Conservation (phyloP, 257 asterid genomes). For the Solanum pimpinellifolium region DNA sequence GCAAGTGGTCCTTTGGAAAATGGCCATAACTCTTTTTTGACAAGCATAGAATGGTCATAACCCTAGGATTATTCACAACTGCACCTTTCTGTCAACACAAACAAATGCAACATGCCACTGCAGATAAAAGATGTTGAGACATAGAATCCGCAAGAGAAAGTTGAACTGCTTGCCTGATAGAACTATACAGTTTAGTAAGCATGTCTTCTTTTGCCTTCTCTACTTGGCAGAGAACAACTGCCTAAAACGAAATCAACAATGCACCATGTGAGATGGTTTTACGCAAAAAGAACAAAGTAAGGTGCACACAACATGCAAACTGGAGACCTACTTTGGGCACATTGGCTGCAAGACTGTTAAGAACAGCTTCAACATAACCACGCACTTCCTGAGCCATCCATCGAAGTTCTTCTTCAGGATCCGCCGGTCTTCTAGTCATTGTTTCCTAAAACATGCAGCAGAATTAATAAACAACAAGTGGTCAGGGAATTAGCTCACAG, state of each 20-base stretch:
- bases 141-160: neutral
- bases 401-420: conserved; percentile 94
- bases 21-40: neutral
- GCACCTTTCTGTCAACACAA: neutral
- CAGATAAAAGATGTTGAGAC: neutral
- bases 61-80: neutral
- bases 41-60: neutral
- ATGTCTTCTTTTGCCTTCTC: conserved; percentile 96
- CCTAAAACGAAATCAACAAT: conserved; percentile 36
- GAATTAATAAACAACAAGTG: neutral
- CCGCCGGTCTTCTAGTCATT: conserved; percentile 77
- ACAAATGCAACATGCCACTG: neutral
- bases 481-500: neutral
- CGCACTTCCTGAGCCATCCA: conserved; percentile 99
- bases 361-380: conserved; percentile 94
- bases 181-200: conserved; percentile 87
- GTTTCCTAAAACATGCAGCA: conserved; percentile 43
- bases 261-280: conserved; percentile 5
- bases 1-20: neutral
- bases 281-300: neutral
- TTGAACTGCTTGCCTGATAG: conserved; percentile 51
- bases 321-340: conserved; percentile 66
- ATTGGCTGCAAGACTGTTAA: conserved; percentile 90
- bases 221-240: conserved; percentile 91
- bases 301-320: neutral